Conservation (phyloP, 176 grass and related monocot species). For the Alopecurus myosuroides region DNA sequence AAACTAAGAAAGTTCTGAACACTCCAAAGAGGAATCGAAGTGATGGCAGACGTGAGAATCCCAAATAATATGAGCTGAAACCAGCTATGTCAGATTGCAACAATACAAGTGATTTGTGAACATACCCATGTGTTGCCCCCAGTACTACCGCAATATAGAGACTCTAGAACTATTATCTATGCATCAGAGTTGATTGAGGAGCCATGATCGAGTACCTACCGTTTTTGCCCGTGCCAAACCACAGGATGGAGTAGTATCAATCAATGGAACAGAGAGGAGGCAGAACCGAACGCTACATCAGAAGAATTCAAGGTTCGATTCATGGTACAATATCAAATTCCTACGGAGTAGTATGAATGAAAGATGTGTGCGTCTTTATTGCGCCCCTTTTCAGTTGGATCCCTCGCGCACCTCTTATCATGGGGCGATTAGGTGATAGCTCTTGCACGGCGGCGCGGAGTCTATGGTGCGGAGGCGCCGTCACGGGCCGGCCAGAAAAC, state of each 20-base stretch:
- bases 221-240: not conserved
- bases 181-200: not conserved
- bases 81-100: not conserved
- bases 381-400: no score
- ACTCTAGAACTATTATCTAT: not conserved
- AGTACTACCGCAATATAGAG: not conserved
- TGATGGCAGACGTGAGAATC: not conserved
- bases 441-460: no score
- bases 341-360: no score
- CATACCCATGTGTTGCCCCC: not conserved
- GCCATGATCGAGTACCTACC: not conserved
- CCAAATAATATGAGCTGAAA: not conserved
- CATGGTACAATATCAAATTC: no score
- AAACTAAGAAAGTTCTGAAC: not conserved
- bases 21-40: not conserved
- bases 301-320: no score
- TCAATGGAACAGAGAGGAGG: not conserved
- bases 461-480: no score
- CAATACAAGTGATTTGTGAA: not conserved
- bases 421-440: no score
- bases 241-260: not conserved
- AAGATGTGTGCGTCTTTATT: no score
- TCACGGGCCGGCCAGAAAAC: no score
- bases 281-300: not conserved
- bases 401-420: no score